Base-by-base conservation (phyloP, 2,329 filamentous ascomycete species). In the Bertia moriformis region DNA sequence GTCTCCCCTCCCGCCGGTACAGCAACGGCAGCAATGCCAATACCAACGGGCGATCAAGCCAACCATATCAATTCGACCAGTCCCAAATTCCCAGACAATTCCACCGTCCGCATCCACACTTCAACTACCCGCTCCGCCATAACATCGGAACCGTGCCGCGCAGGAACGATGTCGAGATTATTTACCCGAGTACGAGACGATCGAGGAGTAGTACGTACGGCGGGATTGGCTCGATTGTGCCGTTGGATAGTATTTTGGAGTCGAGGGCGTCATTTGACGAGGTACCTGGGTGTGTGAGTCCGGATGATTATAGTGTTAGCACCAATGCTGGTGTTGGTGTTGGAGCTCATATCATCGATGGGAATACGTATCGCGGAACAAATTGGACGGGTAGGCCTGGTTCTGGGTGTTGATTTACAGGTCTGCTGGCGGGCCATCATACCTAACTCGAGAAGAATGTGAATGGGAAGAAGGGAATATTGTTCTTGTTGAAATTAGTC, bases 171-270 rank as follows among this genome's bases (percentile, higher is more conserved):
- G 46, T 52, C 12, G 51, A 56, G 5, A 37, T 57, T 15, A 44
- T 53, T n/a, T 58, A 57, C 39, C 49, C 53, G 2, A 57, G 53
- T 39, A 52, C 50, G 4, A 50, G 56, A 4, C 50, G 55, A 2
- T 43, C 55, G 4, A 52, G 56, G 19, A 59, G 55, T 40, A 53
- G 43, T 29, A 58, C 53, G 0, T 51, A 50, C 18, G 51, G 52
- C 0, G 50, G 49, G 1, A 38, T 48, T 2, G 24, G 45, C 12
- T 22, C 41, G 14, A 38, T 48, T 2, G 24, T 44, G 10, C 22
- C 41, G 14, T 41, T 57, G 4, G 55, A 55, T 40, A 51, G 51
- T 29, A 58, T 57, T 33, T 44, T 49, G 29, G 54, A 58, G 40
- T 44, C 50, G 10, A 38, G 32, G 10, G 12, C 10, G 10, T 35